Conservation (phyloP, 768 basidiomycete species). For the Leccinum aurantiacum region DNA sequence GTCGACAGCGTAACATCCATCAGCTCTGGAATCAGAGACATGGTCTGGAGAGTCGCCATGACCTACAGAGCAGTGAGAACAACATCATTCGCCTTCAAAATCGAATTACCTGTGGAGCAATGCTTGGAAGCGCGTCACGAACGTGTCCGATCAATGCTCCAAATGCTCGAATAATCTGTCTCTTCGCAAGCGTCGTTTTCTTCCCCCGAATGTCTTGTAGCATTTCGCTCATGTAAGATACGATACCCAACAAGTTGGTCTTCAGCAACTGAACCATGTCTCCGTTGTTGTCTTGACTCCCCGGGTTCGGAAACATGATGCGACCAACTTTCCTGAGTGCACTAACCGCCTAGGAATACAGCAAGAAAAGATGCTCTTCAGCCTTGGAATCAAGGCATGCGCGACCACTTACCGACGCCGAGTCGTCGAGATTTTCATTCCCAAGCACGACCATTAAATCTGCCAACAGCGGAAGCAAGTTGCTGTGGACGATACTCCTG, state of each 20-base stretch:
- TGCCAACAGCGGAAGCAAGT: slow-evolving; percentile 66
- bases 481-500: slow-evolving; percentile 60
- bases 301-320: slow-evolving; percentile 25
- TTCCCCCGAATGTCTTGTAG: slow-evolving; percentile 83
- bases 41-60: slow-evolving; percentile 94
- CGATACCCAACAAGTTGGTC: slow-evolving; percentile 77
- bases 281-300: slow-evolving; percentile 29
- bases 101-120: slow-evolving; percentile 79
- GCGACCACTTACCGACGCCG: slow-evolving; percentile 49
- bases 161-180: slow-evolving; percentile 75
- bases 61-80: slow-evolving; percentile 51
- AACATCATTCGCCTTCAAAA: slow-evolving; percentile 3
- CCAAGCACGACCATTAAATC: slow-evolving; percentile 79
- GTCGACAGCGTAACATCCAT: slow-evolving; percentile 75
- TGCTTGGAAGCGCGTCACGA: slow-evolving; percentile 67
- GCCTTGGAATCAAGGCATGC: slow-evolving; percentile 22
- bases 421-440: slow-evolving; percentile 52
- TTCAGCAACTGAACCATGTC: slow-evolving; percentile 64
- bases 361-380: slow-evolving; percentile 33
- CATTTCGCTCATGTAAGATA: slow-evolving; percentile 82
- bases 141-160: slow-evolving; percentile 70
- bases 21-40: slow-evolving; percentile 72
- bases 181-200: slow-evolving; percentile 65
- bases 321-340: slow-evolving; percentile 47
- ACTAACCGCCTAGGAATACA: slow-evolving; percentile 45